phyloP scores from a whole-genome alignment of 106 monocot species.

The Apostasia shenzhenica region DNA sequence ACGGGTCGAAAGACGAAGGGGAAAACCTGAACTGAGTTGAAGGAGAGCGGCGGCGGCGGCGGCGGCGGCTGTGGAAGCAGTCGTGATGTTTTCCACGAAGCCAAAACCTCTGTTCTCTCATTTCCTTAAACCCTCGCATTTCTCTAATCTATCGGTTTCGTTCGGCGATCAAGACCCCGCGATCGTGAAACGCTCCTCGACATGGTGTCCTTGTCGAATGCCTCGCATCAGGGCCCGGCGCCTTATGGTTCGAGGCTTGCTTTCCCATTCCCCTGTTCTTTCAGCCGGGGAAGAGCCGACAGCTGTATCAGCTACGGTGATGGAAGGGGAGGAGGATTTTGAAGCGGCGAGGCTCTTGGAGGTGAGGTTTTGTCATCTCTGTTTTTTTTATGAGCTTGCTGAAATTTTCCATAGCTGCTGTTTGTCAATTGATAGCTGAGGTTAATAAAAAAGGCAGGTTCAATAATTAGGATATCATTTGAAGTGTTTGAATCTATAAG shows the following conservation, averaged over 20 bases:
- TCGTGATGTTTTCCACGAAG: neutral
- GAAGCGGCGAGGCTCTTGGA: slow-evolving; percentile 21
- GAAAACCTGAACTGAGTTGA: neutral
- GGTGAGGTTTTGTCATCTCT: slow-evolving; percentile 8
- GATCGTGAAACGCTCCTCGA: neutral
- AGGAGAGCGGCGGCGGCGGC: neutral
- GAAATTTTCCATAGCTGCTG: too few relatives aligned
- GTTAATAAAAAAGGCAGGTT: too few relatives aligned
- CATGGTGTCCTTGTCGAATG: neutral
- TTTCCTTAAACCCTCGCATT: slow-evolving; percentile 1
- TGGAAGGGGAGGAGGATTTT: slow-evolving; percentile 7
- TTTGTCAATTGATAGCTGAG: too few relatives aligned
- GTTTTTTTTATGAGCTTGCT: neutral
- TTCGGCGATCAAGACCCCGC: neutral
- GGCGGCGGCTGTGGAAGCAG: neutral
- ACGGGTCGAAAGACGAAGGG: too few relatives aligned
- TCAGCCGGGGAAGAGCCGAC: neutral
- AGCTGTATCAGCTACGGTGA: neutral
- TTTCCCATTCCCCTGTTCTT: neutral
- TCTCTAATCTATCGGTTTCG: neutral
- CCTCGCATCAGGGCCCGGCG: neutral
- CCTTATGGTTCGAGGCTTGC: slow-evolving; percentile 5
- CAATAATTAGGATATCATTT: too few relatives aligned
- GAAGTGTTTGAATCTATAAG: too few relatives aligned
- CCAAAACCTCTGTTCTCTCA: neutral